These are phyloP conservation scores for Fusarium virguliforme DNA, from an alignment of 2,329 filamentous ascomycete genomes.

Conservation along the genomic window DNA sequence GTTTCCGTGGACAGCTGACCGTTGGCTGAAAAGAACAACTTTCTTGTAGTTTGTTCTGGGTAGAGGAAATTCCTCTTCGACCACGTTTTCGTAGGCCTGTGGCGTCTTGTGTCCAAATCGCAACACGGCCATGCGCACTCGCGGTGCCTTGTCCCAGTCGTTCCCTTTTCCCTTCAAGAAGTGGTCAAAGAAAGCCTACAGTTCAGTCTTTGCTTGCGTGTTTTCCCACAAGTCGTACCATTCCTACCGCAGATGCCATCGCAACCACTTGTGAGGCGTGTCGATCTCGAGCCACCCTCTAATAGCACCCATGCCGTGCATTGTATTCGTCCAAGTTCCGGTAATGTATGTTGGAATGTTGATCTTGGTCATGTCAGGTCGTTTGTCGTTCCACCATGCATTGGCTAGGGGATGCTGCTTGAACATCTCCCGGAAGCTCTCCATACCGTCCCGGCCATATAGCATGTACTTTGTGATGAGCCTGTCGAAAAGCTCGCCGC, in stretches of 20 bases:
- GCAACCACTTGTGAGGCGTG: slow-evolving; percentile 62
- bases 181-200: slow-evolving; percentile 62
- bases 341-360: slow-evolving; percentile 47
- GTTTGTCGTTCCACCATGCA: slow-evolving; percentile 48
- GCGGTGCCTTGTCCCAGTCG: slow-evolving; percentile 62
- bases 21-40: background rate
- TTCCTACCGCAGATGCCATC: slow-evolving; percentile 59
- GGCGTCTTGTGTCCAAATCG: slow-evolving; percentile 39
- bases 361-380: slow-evolving; percentile 43
- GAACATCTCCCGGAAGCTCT: slow-evolving; percentile 45
- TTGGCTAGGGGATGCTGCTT: slow-evolving; percentile 38
- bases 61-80: slow-evolving; percentile 52
- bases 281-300: slow-evolving; percentile 58
- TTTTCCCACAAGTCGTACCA: slow-evolving; percentile 62
- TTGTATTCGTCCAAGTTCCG: slow-evolving; percentile 45
- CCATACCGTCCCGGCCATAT: slow-evolving; percentile 43
- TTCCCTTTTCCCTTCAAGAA: slow-evolving; percentile 63
- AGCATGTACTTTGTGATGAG: slow-evolving; percentile 41
- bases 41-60: slow-evolving; percentile 24
- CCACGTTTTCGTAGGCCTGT: slow-evolving; percentile 49
- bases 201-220: slow-evolving; percentile 55
- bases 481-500: slow-evolving; percentile 27
- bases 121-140: slow-evolving; percentile 60
- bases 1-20: background rate
- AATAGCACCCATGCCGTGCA: slow-evolving; percentile 49